Conservation (phyloP, 2,329 filamentous ascomycete genomes). For the Alternaria ventricosa region DNA sequence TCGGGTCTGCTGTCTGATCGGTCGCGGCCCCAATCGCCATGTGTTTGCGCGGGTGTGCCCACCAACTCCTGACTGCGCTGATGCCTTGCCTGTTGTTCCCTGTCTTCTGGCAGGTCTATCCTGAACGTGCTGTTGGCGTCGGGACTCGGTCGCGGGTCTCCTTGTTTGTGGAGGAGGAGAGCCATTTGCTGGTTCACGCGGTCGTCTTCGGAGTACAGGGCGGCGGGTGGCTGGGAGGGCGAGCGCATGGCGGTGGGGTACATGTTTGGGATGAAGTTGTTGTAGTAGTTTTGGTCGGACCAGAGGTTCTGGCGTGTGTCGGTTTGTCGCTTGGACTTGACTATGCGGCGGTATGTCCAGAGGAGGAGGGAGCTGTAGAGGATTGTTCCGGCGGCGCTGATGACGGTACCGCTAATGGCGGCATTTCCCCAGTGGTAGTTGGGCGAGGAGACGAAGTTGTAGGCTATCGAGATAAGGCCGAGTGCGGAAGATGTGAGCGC, state of each 20-base stretch:
- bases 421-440: slow-evolving; percentile 53
- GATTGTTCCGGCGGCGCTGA: slow-evolving; percentile 48
- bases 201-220: slow-evolving; percentile 55
- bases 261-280: slow-evolving; percentile 56
- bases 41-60: slow-evolving; percentile 34
- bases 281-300: slow-evolving; percentile 51
- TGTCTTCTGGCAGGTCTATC: slow-evolving; percentile 49
- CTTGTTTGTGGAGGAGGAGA: slow-evolving; percentile 51
- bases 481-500: slow-evolving; percentile 53
- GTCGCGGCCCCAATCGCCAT: slow-evolving; percentile 29
- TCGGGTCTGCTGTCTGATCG: slow-evolving; percentile 36
- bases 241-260: slow-evolving; percentile 48
- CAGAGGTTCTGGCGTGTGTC: slow-evolving; percentile 35
- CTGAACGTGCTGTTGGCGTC: slow-evolving; percentile 51
- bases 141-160: slow-evolving; percentile 41
- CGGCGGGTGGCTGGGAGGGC: slow-evolving; percentile 31
- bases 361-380: slow-evolving; percentile 53
- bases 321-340: slow-evolving; percentile 34
- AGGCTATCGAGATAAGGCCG: slow-evolving; percentile 57
- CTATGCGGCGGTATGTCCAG: slow-evolving; percentile 51
- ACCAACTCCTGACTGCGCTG: slow-evolving; percentile 40
- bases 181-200: slow-evolving; percentile 59
- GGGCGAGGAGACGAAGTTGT: slow-evolving; percentile 53
- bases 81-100: slow-evolving; percentile 32
- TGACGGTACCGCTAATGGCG: slow-evolving; percentile 53